Evolutionary conservation across 306 rosid genomes (phyloP), one percentile per base, ranked within the genome.

Genomic region (Trichosanthes truncata): DNA sequence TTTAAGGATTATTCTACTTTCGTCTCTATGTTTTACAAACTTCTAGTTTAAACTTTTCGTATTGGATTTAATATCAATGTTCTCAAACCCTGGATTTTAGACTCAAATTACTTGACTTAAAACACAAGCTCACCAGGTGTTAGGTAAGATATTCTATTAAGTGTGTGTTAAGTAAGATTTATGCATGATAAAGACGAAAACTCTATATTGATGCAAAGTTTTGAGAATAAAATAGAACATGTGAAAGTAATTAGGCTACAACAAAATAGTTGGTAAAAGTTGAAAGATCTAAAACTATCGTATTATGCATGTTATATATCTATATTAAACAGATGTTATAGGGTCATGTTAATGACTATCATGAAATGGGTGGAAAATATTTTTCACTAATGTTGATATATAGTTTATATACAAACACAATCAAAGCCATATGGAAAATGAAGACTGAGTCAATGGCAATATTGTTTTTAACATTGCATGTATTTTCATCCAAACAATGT

Each of bases 401-500:
- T 62, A 62, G 35, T 60, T 63, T 15, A 33, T 7, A 63, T 6
- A 15, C 43, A 53, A 62, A 57, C 1, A 6, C 12, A 61, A 4
- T 59, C 35, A 29, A 55, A 56, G 6, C 21, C 21, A 31, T 14
- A 62, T 31, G 15, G 6, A 60, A 9, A 33, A 35, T 65, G 73
- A 20, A 31, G 26, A 36, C 35, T 20, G 45, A 33, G 69, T 17
- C 45, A 61, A 61, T 29, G 40, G 40, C n/a, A 7, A 35, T 65
- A 33, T 12, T 31, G 9, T 62, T 10, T 40, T 69, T 23, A 69
- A 69, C 53, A 23, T 45, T 71, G 57, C 56, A 71, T 71, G 56
- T 25, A 71, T 46, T 71, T 71, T 45, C 20, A 71, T 71, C 77
- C 77, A 43, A 71, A 71, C 77, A 71, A 6, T 3, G 38, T 71